A percentile compares a stretch with the other conserved stretches of the same genome.
These are phyloP conservation scores for Zangia roseola DNA, from an alignment of 768 basidiomycete species.

Conservation along the genomic window DNA sequence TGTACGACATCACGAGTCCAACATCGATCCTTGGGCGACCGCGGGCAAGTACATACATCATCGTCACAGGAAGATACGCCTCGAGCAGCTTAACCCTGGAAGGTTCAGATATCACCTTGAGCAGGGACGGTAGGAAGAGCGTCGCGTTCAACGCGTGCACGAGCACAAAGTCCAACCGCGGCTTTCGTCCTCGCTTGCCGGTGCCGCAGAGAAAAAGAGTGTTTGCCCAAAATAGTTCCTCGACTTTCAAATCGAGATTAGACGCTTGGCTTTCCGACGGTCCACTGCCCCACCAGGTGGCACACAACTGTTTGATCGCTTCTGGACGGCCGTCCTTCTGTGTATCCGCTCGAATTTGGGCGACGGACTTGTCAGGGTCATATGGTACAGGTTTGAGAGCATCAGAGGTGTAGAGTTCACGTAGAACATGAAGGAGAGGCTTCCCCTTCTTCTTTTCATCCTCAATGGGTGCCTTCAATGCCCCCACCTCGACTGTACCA, in stretches of 20 bases:
- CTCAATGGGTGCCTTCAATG: background rate
- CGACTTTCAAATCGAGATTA: conserved; percentile 38
- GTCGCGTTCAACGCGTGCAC: conserved; percentile 58
- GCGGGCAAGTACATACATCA: conserved; percentile 39
- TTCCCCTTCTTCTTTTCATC: conserved; percentile 26
- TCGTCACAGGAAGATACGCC: conserved; percentile 38
- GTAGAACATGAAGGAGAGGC: conserved; percentile 50
- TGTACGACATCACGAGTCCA: conserved; percentile 46
- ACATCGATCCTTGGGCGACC: conserved; percentile 55
- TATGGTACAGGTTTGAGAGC: conserved; percentile 52
- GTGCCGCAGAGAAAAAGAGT: conserved; percentile 49
- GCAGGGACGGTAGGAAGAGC: conserved; percentile 46
- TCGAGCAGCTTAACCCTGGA: conserved; percentile 48
- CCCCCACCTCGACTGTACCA: background rate
- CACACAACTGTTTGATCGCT: conserved; percentile 46
- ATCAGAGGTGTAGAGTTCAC: conserved; percentile 49
- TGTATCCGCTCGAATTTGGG: conserved; percentile 34
- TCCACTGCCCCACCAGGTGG: conserved; percentile 34
- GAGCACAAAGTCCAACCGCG: conserved; percentile 55
- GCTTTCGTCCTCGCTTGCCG: conserved; percentile 44
- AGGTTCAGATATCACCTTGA: conserved; percentile 30
- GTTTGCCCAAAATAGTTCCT: conserved; percentile 50
- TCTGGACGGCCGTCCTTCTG: conserved; percentile 38
- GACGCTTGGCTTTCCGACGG: conserved; percentile 28
- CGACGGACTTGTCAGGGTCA: conserved; percentile 43